These are phyloP conservation scores for Acidomyces sp. DNA, from an alignment of 495 filamentous ascomycete genomes.

Conservation along the genomic window DNA sequence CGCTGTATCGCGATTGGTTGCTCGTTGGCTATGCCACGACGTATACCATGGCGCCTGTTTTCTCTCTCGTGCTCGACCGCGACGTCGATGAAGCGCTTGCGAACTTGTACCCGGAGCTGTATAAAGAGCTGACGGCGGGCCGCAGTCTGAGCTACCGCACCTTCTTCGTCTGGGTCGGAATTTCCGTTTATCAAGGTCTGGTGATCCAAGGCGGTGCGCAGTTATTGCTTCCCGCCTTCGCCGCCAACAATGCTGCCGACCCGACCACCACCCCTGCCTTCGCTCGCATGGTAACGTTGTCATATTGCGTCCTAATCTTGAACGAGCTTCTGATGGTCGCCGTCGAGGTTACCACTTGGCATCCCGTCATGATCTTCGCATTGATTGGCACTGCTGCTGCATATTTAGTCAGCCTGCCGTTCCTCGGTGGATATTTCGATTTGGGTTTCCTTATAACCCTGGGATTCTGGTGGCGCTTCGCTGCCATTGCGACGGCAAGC, in stretches of 20 bases:
- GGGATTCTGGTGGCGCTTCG: constrained; percentile 81
- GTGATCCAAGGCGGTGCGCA: constrained; percentile 90
- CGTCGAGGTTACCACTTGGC: constrained; percentile 93
- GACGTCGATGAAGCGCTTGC: constrained; percentile 89
- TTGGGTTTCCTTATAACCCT: constrained; percentile 62
- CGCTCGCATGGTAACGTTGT: constrained; percentile 68
- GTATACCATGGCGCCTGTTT: constrained; percentile 89
- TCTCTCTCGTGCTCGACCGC: constrained; percentile 88
- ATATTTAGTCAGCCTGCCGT: constrained; percentile 74
- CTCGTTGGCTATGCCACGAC: constrained; percentile 93
- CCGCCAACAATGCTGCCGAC: constrained; percentile 32
- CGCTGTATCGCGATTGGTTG: constrained; percentile 90
- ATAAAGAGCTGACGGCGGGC: constrained; percentile 84
- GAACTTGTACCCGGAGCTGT: constrained; percentile 92
- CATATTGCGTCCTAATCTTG: constrained; percentile 80
- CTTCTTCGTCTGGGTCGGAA: constrained; percentile 94
- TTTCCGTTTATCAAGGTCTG: constrained; percentile 87
- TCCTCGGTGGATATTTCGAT: constrained; percentile 83
- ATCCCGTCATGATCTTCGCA: constrained; percentile 77
- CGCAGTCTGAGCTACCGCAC: constrained; percentile 77
- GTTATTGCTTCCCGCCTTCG: constrained; percentile 56
- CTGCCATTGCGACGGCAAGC: constrained; percentile 61
- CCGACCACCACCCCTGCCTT: constrained; percentile 31
- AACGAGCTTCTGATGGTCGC: constrained; percentile 97
- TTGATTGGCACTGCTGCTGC: constrained; percentile 67